These are phyloP conservation scores for Fraxinus sp. DNA, from an alignment of 305 asterid species.

Conservation along the genomic window DNA sequence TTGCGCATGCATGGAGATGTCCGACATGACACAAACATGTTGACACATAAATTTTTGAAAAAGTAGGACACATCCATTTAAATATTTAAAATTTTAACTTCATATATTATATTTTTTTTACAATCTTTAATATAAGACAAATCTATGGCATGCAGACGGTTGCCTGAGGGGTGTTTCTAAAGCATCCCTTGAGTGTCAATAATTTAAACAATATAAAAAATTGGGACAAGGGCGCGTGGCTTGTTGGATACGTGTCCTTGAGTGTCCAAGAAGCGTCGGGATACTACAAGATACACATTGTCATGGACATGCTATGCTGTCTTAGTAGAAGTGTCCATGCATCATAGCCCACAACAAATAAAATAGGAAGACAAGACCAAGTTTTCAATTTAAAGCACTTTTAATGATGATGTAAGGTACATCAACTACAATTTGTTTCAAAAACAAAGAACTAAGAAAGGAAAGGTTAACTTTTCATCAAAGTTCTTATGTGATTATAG, in stretches of 20 bases:
- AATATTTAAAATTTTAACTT: no score
- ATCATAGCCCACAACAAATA: background rate
- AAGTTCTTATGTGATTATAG: conserved; percentile 11
- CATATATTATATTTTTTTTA: background rate
- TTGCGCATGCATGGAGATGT: background rate
- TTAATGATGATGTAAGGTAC: background rate
- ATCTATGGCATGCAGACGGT: background rate
- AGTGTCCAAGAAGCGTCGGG: background rate
- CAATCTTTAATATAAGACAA: background rate
- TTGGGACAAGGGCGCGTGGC: background rate
- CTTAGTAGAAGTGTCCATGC: background rate
- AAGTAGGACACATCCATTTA: background rate
- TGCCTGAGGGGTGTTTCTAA: background rate
- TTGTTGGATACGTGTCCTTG: background rate
- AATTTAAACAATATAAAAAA: background rate
- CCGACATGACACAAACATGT: background rate
- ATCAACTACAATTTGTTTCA: background rate
- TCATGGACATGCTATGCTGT: background rate
- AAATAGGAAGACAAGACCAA: background rate
- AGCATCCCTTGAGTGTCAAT: background rate
- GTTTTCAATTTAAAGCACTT: background rate
- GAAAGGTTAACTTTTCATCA: background rate
- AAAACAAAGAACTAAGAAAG: background rate
- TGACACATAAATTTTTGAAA: background rate
- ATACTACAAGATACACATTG: background rate